Base-by-base conservation (phyloP, 108 stramenopile species). In the Cylindrotheca closterium region DNA sequence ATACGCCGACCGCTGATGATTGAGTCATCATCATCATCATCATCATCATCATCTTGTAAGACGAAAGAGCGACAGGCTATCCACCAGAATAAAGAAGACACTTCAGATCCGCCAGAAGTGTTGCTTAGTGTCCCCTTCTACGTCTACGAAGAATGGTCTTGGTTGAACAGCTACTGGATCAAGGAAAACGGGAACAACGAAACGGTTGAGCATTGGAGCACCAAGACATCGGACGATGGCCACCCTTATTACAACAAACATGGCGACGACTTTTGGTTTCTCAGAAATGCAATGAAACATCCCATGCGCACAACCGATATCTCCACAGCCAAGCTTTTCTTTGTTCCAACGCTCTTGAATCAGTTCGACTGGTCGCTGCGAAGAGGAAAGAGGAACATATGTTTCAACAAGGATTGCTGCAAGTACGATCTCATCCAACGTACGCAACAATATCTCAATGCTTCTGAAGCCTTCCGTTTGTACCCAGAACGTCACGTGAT, bases 221-320 rank as follows among this genome's bases (percentile, higher is more conserved):
- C n/a, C n/a, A n/a, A n/a, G n/a, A n/a, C n/a, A n/a, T n/a, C n/a
- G n/a, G n/a, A n/a, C n/a, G n/a, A n/a, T n/a, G n/a, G n/a, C n/a
- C n/a, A n/a, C n/a, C n/a, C n/a, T n/a, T n/a, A n/a, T n/a, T n/a
- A n/a, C n/a, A 28, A 23, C 47, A 68, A 68, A 28, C 67, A 68
- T 46, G n/a, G 30, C 21, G 58, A 68, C 50, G 67, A 68, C 25
- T 68, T 46, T 26, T 68, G 24, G 25, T 74, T 74, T n/a, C n/a
- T 67, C n/a, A 46, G 19, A 17, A 18, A 17, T 18, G 37, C 33
- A 32, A 12, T 62, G 32, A 17, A 30, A 18, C 73, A 74, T 58
- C 73, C 73, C 5, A 67, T 74, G 65, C 47, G 73, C 30, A 74
- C 73, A 2, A 31, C 2, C 4, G 66, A 74, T 54, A 65, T 66